Base-by-base conservation (phyloP, 129 eudicot species). In the Centaurea solstitialis region DNA sequence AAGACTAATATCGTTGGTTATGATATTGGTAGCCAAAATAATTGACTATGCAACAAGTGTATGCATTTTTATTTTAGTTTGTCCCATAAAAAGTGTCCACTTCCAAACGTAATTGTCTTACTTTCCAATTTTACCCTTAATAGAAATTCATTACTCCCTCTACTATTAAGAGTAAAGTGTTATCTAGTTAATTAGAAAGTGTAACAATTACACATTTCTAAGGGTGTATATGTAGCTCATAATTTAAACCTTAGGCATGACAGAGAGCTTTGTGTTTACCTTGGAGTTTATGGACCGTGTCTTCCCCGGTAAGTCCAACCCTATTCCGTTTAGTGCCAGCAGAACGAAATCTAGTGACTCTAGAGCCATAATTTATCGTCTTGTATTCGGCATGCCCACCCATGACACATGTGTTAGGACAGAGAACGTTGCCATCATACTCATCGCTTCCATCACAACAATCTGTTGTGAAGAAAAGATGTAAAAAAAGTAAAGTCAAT, bases 361-460 rank as follows among this genome's bases (percentile, higher is more conserved):
- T 62, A 4, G 88, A 85, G 76, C 83, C 86, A 79, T 88, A 79
- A 70, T 68, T 82, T 37, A 67, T 73, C 61, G 82, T 70, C 76
- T 75, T 81, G 81, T 88, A 89, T 70, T 74, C 91, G 12, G 93
- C 20, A 89, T 93, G 88, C 50, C 99, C 99, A 71, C 99, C 99
- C 93, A 91, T 88, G 81, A 96, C 79, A 65, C 99, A 96, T 33
- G 93, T 88, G 70, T 96, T 96, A 13, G 94, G 97, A 83, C 99
- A 96, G 37, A 74, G 6, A 69, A 81, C 76, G 41, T 61, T 37
- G 9, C 97, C 93, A 79, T 93, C 98, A 79, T 93, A 83, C 82
- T 96, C 99, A 75, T 96, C 99, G 85, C 99, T 96, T 74, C 99
- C 99, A 89, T 96, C 99, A 73, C 98, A 96, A 80, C 99, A 96